Base-by-base conservation (phyloP, 2,329 filamentous ascomycete species). In the Monilinia fructicola region DNA sequence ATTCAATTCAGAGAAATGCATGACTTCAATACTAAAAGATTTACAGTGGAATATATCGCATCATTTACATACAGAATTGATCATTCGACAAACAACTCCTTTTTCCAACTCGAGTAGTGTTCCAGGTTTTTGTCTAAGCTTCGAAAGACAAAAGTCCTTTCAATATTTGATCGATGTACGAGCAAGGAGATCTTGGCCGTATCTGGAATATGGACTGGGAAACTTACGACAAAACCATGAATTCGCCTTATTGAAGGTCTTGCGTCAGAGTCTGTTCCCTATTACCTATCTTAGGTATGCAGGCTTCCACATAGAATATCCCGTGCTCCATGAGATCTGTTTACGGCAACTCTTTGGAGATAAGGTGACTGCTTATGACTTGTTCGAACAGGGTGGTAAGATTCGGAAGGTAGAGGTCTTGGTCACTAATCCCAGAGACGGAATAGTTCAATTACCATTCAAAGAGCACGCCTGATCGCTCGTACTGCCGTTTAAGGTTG, bases 371-470 rank as follows among this genome's bases (percentile, higher is more conserved):
- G 31, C 18, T 61, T 61, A 50, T 38, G 28, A 44, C 44, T 50
- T 50, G 31, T 38, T n/a, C 9, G 28, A 50, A 38, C 26, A 31
- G 31, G 21, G 31, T 50, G 16, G 58, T 61, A 61, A 50, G 31
- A 40, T 60, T 40, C 12, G 28, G 31, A 1, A 31, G 16, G 31
- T 9, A 38, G 7, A 50, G 14, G 44, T 61, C 58, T 61, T 61
- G 44, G 44, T 61, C n/a, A 50, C 58, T 61, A 21, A 40, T 61
- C 50, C 31, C 58, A 50, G 44, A 61, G 58, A 50, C 44, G 50
- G 28, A 60, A 23, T 28, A 21, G 23, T 12, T 38, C 53, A 21
- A 26, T 18, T 18, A 26, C 28, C 44, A 61, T 46, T 38, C 44
- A 38, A n/a, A 50, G 58, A 61, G 58, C 44, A 61, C 31, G 44